Percentiles rank a stretch among this genome's conserved stretches.
These are phyloP conservation scores for Komagataella mondaviorum DNA, from an alignment of 805 yeast genomes.

Conservation along the genomic window DNA sequence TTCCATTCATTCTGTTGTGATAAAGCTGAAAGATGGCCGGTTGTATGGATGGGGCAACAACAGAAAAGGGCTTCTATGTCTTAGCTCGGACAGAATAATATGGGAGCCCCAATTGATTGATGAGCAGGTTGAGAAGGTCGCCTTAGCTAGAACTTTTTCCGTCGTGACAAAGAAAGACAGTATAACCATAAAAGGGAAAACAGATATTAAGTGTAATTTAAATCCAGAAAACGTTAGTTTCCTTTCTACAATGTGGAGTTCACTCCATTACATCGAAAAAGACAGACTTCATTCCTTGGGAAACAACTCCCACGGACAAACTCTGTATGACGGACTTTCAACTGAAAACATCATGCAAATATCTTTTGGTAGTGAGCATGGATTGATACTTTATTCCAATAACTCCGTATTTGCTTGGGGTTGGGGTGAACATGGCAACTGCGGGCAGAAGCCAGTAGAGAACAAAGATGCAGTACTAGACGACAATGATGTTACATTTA, in stretches of 20 bases:
- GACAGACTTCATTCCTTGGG: slow-evolving; percentile 41
- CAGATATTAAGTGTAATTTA: slow-evolving; percentile 10
- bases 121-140: slow-evolving; percentile 8
- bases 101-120: neutral
- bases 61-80: slow-evolving; percentile 41
- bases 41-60: slow-evolving; percentile 60
- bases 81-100: neutral
- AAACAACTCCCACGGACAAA: slow-evolving; percentile 67
- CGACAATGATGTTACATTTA: slow-evolving; percentile 18
- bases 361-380: slow-evolving; percentile 82
- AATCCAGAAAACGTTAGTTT: neutral
- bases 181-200: slow-evolving; percentile 17
- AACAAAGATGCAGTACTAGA: neutral
- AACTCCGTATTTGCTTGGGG: slow-evolving; percentile 68
- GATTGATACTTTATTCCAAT: slow-evolving; percentile 26
- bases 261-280: slow-evolving; percentile 35
- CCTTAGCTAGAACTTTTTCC: slow-evolving; percentile 50
- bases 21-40: slow-evolving; percentile 24
- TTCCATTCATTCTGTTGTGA: slow-evolving; percentile 32
- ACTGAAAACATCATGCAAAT: slow-evolving; percentile 8
- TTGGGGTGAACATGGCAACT: slow-evolving; percentile 98
- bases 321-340: slow-evolving; percentile 14
- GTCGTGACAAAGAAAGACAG: slow-evolving; percentile 14
- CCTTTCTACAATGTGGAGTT: slow-evolving; percentile 55
- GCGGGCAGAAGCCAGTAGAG: slow-evolving; percentile 32